phyloP scores from a whole-genome alignment of 2,329 filamentous ascomycete species.

The Colletotrichum lentis region DNA sequence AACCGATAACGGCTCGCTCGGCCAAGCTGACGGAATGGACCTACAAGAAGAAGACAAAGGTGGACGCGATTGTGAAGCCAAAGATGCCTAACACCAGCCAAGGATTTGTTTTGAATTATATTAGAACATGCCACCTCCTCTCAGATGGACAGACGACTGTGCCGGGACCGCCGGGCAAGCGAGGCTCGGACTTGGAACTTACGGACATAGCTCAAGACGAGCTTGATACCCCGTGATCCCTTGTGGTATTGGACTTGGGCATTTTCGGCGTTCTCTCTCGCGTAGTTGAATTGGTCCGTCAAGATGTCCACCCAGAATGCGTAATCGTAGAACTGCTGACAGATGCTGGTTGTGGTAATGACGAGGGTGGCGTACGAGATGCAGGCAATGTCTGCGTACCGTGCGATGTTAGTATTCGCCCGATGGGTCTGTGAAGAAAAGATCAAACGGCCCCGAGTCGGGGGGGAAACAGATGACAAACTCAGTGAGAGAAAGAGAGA shows the following conservation, averaged over 20 bases:
- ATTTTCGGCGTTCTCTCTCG: conserved; percentile 27
- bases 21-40: not conserved
- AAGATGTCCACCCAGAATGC: conserved; percentile 26
- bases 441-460: not conserved
- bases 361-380: conserved; percentile 29
- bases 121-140: not conserved
- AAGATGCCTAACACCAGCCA: conserved; percentile 6
- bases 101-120: not conserved
- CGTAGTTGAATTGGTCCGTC: conserved; percentile 32
- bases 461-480: not conserved
- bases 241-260: conserved; percentile 31
- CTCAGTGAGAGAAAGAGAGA: conserved; percentile 10
- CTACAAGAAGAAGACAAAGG: conserved; percentile 36
- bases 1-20: not conserved
- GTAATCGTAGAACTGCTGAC: conserved; percentile 33
- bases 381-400: conserved; percentile 28
- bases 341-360: conserved; percentile 25
- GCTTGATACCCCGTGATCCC: conserved; percentile 30
- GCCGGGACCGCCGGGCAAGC: too few relatives aligned
- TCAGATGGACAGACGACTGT: too few relatives aligned
- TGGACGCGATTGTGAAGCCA: conserved; percentile 29
- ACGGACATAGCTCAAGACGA: conserved; percentile 31
- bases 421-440: not conserved
- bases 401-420: not conserved
- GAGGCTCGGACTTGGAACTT: not conserved